Evolutionary conservation across 176 grass and related monocot species (phyloP), one percentile per base, ranked within the genome.

Genomic region (Elymus sibiricus): DNA sequence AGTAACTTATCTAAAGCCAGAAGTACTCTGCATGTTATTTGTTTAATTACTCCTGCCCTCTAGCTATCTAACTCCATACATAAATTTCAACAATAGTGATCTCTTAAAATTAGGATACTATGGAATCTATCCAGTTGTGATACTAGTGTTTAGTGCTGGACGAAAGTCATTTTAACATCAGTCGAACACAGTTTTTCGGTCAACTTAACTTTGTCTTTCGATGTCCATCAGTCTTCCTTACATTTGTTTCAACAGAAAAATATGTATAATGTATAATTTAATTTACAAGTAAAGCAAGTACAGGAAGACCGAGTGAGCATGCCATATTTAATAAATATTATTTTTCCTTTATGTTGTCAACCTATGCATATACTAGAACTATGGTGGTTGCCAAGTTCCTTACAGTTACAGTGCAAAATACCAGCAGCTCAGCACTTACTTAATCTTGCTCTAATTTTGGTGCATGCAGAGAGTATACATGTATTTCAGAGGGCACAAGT

Each of bases 401-500:
- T 76, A 3, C 44, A 19, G 19, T 61, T 76, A 3, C 44, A 19
- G 19, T 40, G 21, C 60, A 80, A 31, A 74, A 55, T 38, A 14
- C 16, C 27, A 53, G 44, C 44, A 31, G 44, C 9, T 16, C 17
- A 62, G 12, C 39, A 61, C 15, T 40, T 12, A 16, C 69, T 34
- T 29, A 51, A 80, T 83, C 7, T 68, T 21, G 9, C 38, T 64
- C 43, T n/a, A n/a, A 67, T 89, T 88, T 71, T 85, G 74, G n/a
- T 82, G 55, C 22, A 24, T 95, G 92, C 93, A 98, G 95, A 95
- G 78, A 93, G 88, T 95, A 84, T 93, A 90, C 82, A 92, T 98
- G 85, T 92, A 95, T 83, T 98, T 95, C 89, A 98, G 95, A 98
- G 91, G 95, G 43, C 87, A 93, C 70, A 90, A 95, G 81, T 92